Evolutionary conservation across 768 basidiomycete genomes (phyloP), one percentile per base, ranked within the genome.

Genomic region (Suillus sp.): DNA sequence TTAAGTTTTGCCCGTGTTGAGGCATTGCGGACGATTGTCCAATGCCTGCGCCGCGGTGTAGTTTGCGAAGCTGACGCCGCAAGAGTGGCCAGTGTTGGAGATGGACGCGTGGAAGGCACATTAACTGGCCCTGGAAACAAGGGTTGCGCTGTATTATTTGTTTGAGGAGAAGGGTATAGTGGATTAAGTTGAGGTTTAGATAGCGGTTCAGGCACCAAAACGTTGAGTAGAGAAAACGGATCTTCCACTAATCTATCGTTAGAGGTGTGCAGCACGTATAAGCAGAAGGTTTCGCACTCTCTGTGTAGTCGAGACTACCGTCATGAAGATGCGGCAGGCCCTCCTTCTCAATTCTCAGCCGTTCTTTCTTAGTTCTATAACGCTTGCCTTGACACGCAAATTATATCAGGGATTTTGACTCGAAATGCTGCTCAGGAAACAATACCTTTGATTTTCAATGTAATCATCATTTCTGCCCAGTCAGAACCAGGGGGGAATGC

Each of bases 351-450:
- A 92, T 81, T n/a, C 89, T 81, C 62, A 92, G 68, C 11, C 91
- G 81, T 66, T 93, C 91, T 68, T 89, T 92, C 79, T 93, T 93
- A 1, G 91, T 92, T 61, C 84, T 84, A 70, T 92, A 92, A 14
- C 86, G 83, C 68, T 92, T 92, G 22, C 90, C 91, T 91, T 62
- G 4, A 58, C 32, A 30, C 5, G 38, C 10, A 43, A 27, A 32
- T 22, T 9, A 3, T 30, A 51, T 63, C n/a, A 64, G 63, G 8
- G 18, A 61, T 30, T 63, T 48, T 32, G 10, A 10, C 7, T 54
- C 20, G 32, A 2, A 38, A 48, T 30, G 7, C 8, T 16, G 50
- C 54, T 51, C 20, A 35, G 14, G 1, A 43, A 58, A 1, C 9
- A 56, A 54, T 54, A 88, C 92, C 91, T 80, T 91, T 92, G 57